phyloP scores from a whole-genome alignment of 352 stramenopile species.

The Globisporangium canariense region DNA sequence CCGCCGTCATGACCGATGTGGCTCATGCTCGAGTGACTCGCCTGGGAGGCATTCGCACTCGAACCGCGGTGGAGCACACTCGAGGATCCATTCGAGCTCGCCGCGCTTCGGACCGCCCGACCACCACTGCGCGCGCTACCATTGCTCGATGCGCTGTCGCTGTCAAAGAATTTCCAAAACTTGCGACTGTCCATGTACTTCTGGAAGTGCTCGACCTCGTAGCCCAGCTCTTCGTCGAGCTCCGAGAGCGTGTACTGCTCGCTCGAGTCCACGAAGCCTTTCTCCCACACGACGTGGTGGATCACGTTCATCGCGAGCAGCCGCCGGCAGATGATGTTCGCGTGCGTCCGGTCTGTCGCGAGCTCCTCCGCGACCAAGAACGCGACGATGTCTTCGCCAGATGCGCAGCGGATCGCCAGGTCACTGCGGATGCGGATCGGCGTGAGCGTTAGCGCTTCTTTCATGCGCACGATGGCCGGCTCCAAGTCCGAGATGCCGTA shows the following conservation, averaged over 20 bases:
- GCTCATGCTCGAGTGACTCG: slow-evolving; percentile 14
- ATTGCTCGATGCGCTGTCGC: slow-evolving; percentile 21
- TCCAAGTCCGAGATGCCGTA: slow-evolving; percentile 60
- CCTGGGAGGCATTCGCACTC: slow-evolving; percentile 10
- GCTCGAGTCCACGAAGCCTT: slow-evolving; percentile 74
- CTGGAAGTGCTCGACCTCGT: slow-evolving; percentile 71
- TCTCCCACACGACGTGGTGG: slow-evolving; percentile 83
- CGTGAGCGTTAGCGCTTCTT: slow-evolving; percentile 44
- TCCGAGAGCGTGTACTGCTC: slow-evolving; percentile 73
- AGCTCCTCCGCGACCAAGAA: slow-evolving; percentile 58
- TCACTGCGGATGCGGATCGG: slow-evolving; percentile 70
- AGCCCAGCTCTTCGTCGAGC: slow-evolving; percentile 52
- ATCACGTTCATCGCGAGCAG: slow-evolving; percentile 83
- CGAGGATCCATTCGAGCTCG: slow-evolving; percentile 21
- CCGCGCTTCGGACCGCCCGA: slow-evolving; percentile 24
- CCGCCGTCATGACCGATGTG: neutral
- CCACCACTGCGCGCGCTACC: slow-evolving; percentile 22
- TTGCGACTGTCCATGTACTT: slow-evolving; percentile 80
- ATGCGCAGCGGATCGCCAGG: slow-evolving; percentile 56
- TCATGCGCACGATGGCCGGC: slow-evolving; percentile 49
- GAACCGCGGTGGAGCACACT: slow-evolving; percentile 10
- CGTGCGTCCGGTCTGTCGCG: slow-evolving; percentile 49
- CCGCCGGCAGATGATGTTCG: slow-evolving; percentile 46
- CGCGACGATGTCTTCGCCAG: slow-evolving; percentile 64
- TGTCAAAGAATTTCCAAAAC: slow-evolving; percentile 80